Base-by-base conservation (phyloP, 768 basidiomycete genomes). In the Tricholoma saponaceum region DNA sequence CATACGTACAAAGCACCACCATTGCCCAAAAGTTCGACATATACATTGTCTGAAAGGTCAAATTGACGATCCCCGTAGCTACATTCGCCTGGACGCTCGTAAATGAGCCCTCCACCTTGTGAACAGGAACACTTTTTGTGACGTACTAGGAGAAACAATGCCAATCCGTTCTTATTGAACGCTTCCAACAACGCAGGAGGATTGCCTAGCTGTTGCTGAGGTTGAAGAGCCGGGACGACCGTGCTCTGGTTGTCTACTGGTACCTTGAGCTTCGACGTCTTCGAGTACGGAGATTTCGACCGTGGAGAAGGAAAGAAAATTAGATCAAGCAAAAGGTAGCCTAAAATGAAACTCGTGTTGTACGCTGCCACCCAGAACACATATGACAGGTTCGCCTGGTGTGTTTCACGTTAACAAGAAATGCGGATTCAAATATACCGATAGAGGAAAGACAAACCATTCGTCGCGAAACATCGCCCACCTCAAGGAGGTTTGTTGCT, bases 321-420 rank as follows among this genome's bases (percentile, higher is more conserved):
- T 55, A 89, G 78, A 63, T 98, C 92, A 43, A 97, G 72, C 22
- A 86, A 60, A 41, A 95, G 77, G 73, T 97, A 96, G 12, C 82
- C 84, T 5, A 94, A 78, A 14, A 98, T 74, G 74, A 94, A 94
- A 2, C 86, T 81, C 0, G 87, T 86, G 68, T 98, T 98, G 83
- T 84, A 96, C 9, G 92, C 94, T 0, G 84, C 81, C 7, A 90
- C 81, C 94, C 95, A 98, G 16, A 94, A 70, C 33, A 95, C 84
- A 70, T 99, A 98, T 4, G 90, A 80, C 28, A 93, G 64, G 66
- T 98, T 98, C 46, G 87, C 91, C 95, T 95, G 62, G 9, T 20
- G 10, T 22, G 43, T 16, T 22, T 16, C 33, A 12, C 37, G 28
- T 2, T 37, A 47, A 26, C 18, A 5, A 55, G 39, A 22, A 6